Evolutionary conservation across 257 asterid genomes (phyloP), one percentile per base, ranked within the genome.

Genomic region (Petunia axillaris): DNA sequence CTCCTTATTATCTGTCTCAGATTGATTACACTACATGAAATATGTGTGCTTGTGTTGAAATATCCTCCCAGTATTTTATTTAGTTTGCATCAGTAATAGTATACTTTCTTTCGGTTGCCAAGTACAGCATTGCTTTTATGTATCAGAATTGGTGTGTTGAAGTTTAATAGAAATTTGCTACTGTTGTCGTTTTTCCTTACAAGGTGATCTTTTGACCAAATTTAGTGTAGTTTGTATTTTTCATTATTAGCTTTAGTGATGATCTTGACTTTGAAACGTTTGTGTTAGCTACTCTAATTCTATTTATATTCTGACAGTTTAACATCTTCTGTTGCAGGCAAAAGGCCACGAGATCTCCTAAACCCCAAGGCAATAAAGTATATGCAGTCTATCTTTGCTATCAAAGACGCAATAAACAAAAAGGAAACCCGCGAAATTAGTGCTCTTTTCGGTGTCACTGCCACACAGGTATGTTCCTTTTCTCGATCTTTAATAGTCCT

Each of bases 381-480:
- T 85, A 91, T 96, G 99, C 98, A 91, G 66, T 85, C 84, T 59
- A 85, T 96, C 77, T 96, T 96, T 84, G 91, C 98, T 71, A 81
- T 91, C 81, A 96, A 94, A 88, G 99, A 96, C 85, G 89, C 90
- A 57, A 88, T 93, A 52, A 90, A 87, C 92, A 96, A 96, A 93
- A 88, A 91, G 87, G 99, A 96, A 88, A 89, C 87, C 35, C 91
- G 97, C 77, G 99, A 96, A 83, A 94, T 94, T 76, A 86, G 97
- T 91, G 92, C 97, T 65, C 98, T 85, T n/a, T 94, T 90, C 89
- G 98, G 98, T 81, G 93, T 96, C 84, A 94, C 98, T n/a, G 91
- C 81, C 73, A 89, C 97, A 65, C 99, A 96, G 99, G 99, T 96
- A 40, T 58, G 40, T 11, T 64, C 3, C 39, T 15, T 58, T 53